phyloP scores from a whole-genome alignment of 495 filamentous ascomycete genomes.

The Tuber magnatum region DNA sequence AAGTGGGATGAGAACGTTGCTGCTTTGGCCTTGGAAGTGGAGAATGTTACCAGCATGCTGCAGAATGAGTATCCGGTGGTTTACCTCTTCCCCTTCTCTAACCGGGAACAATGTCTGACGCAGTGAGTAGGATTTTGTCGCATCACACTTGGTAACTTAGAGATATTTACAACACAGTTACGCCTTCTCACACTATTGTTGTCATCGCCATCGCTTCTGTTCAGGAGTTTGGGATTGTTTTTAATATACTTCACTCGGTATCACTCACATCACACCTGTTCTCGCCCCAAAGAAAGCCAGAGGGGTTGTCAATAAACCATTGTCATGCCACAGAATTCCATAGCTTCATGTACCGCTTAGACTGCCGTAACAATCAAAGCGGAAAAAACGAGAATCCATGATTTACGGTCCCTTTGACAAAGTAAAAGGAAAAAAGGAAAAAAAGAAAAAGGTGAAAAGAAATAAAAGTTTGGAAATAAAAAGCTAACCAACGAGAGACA shows the following conservation, averaged over 20 bases:
- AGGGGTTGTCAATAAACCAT: neutral
- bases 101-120: slow-evolving; percentile 7
- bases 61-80: slow-evolving; percentile 65
- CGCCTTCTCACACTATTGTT: neutral
- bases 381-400: neutral
- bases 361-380: neutral
- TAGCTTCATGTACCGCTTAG: slow-evolving; percentile 1
- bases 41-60: slow-evolving; percentile 69
- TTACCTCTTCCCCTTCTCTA: slow-evolving; percentile 19
- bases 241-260: slow-evolving; percentile 9
- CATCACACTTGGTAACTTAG: slow-evolving; percentile 44
- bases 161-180: neutral
- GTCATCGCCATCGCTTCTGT: neutral
- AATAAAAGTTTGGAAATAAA: slow-evolving; percentile 44
- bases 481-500: slow-evolving; percentile 32
- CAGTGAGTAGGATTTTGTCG: slow-evolving; percentile 48
- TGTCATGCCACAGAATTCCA: neutral
- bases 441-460: no score
- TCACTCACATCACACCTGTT: neutral
- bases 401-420: neutral
- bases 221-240: neutral
- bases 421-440: slow-evolving; percentile 38
- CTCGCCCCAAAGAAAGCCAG: neutral
- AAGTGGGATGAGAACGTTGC: slow-evolving; percentile 87
- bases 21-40: slow-evolving; percentile 76